Conservation (phyloP, 768 basidiomycete genomes). For the Pholiota microspora region DNA sequence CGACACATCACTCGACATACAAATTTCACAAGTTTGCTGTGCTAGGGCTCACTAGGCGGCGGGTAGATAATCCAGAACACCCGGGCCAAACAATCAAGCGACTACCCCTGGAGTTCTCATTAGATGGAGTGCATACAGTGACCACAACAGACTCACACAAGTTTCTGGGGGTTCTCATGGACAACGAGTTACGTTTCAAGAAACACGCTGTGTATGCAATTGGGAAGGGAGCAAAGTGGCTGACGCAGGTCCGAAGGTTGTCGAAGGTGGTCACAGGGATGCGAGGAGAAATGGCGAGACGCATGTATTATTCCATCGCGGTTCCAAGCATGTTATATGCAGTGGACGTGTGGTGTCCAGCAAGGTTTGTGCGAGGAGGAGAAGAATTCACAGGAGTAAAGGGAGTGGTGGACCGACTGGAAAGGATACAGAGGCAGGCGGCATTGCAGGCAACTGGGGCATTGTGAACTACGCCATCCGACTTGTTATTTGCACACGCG, state of each 20-base stretch:
- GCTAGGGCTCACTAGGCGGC: too few relatives aligned
- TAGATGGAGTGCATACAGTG: too few relatives aligned
- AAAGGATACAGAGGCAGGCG: constrained; percentile 6
- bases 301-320: constrained; percentile 27
- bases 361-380: background rate
- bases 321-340: too few relatives aligned
- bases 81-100: too few relatives aligned
- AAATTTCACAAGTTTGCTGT: too few relatives aligned
- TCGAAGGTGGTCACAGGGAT: constrained; percentile 8
- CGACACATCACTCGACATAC: background rate
- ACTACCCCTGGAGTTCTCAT: too few relatives aligned
- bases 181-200: constrained; percentile 7
- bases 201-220: constrained; percentile 2
- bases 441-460: constrained; percentile 13
- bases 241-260: constrained; percentile 19
- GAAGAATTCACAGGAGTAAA: constrained; percentile 2
- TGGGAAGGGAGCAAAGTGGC: constrained; percentile 17
- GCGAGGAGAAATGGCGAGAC: too few relatives aligned
- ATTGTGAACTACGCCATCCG: constrained; percentile 6
- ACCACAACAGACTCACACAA: background rate
- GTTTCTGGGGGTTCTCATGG: constrained; percentile 7
- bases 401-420: constrained; percentile 6
- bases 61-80: too few relatives aligned
- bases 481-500: too few relatives aligned
- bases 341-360: constrained; percentile 25